Evolutionary conservation across 768 basidiomycete genomes (phyloP).

Genomic region (Pleurotus platypus): DNA sequence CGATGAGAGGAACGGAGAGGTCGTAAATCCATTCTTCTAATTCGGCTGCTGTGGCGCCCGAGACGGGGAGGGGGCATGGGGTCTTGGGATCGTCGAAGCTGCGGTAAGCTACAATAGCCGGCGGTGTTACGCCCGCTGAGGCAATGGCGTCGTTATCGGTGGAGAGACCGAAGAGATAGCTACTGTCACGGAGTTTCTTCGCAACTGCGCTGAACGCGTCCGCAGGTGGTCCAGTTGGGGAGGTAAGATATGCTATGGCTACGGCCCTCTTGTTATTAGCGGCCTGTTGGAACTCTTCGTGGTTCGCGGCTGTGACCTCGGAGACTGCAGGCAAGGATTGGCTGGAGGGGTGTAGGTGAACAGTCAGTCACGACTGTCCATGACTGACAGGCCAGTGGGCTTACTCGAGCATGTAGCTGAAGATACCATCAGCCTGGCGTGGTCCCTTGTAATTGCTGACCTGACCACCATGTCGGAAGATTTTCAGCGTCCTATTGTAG

Average conservation of each 20-base stretch:
- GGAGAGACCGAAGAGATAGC: constrained; percentile 84
- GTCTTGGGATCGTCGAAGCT: constrained; percentile 80
- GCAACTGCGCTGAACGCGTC: constrained; percentile 78
- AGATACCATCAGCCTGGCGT: neutral
- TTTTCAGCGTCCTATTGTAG: neutral
- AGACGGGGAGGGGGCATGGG: constrained; percentile 62
- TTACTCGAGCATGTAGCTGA: neutral
- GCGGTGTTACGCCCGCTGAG: constrained; percentile 71
- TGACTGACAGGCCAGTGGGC: neutral
- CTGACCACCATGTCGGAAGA: neutral
- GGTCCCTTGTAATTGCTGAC: neutral
- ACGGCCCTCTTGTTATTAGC: constrained; percentile 56
- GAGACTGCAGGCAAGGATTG: constrained; percentile 94
- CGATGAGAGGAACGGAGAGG: constrained; percentile 83
- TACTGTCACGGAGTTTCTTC: constrained; percentile 74
- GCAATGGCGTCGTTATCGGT: constrained; percentile 67
- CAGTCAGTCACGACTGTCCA: constrained; percentile 7
- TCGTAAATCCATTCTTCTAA: constrained; percentile 77
- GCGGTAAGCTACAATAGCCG: constrained; percentile 90
- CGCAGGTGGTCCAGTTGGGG: constrained; percentile 63
- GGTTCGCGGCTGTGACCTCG: constrained; percentile 69
- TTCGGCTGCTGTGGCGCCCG: constrained; percentile 52
- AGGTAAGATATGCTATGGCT: constrained; percentile 76
- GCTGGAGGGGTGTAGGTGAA: constrained; percentile 25
- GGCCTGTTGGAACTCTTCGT: constrained; percentile 76